phyloP scores from a whole-genome alignment of 164 flowering plant species.

The Vitis rotundifolia region DNA sequence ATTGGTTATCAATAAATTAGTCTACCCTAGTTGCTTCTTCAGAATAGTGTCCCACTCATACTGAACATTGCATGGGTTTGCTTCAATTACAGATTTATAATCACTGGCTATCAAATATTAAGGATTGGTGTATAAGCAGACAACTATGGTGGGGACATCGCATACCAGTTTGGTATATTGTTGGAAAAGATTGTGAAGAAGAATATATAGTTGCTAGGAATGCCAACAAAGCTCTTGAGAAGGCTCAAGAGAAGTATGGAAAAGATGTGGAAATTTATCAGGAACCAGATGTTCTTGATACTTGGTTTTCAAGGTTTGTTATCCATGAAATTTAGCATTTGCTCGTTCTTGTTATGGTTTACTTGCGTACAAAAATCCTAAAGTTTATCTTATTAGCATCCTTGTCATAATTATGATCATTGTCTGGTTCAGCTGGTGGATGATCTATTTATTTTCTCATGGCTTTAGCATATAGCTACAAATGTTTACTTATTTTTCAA shows the following conservation, averaged over 20 bases:
- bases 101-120: conserved; percentile 84
- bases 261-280: conserved; percentile 80
- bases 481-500: too few relatives aligned
- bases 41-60: too few relatives aligned
- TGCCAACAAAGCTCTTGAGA: conserved; percentile 68
- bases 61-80: neutral
- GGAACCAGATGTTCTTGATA: conserved; percentile 98
- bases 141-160: conserved; percentile 99
- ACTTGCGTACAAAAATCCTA: neutral
- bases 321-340: neutral
- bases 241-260: conserved; percentile 79
- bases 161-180: conserved; percentile 95
- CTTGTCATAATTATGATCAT: too few relatives aligned
- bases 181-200: conserved; percentile 80
- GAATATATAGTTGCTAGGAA: conserved; percentile 85
- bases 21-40: too few relatives aligned
- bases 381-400: too few relatives aligned
- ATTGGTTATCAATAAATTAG: neutral
- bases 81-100: conserved; percentile 68
- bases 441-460: too few relatives aligned
- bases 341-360: conserved; percentile 1
- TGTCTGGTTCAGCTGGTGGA: too few relatives aligned
- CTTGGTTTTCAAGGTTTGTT: conserved; percentile 95
- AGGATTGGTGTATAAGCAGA: conserved; percentile 99
- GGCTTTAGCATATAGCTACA: too few relatives aligned